Base-by-base conservation (phyloP, 2,329 filamentous ascomycete genomes). In the Daldinia sp. region DNA sequence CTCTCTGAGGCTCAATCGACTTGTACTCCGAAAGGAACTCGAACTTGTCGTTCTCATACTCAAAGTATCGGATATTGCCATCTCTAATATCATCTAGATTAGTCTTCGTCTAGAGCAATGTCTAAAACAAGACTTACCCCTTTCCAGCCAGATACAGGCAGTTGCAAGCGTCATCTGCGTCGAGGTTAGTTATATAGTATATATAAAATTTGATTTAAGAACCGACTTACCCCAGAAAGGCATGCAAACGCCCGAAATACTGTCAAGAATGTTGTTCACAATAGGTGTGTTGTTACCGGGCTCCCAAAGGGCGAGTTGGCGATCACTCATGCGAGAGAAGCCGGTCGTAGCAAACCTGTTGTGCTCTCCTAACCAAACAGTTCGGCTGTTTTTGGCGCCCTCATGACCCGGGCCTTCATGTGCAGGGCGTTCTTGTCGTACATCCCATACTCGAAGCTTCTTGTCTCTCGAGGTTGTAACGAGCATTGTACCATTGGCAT, bases 1-100 rank as follows among this genome's bases (percentile, higher is more conserved):
- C 96, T 78, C 96, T 90, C 83, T 99, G 96, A 35, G 96, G 95
- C 72, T 99, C 96, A 42, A 86, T 85, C n/a, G 96, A 98, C 83
- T 98, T 97, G 87, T 98, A 96, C 80, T 98, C 95, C 71, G 94
- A 97, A 61, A 99, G 85, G 81, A 93, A 97, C 82, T 99, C 95
- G 79, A 99, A 98, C 82, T 98, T 98, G 86, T 98, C 95, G 82
- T 98, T 97, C 79, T 97, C 93, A 78, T 97, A 97, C 82, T 99
- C 96, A 80, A 93, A 99, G 86, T 99, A 99, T 72, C 96, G 94
- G 78, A 99, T 99, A 82, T 99, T 99, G 77, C 96, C 96, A 79
- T 99, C 96, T 81, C 93, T 96, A 70, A 15, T 33, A 10, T 7
- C 33, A 60, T 20, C 39, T 74, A 20, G n/a, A 55, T 78, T 70